Percentiles rank a stretch among this genome's conserved stretches.
Evolutionary conservation across 2,329 filamentous ascomycete species (phyloP).

Genomic region (Cladosporium sp.): DNA sequence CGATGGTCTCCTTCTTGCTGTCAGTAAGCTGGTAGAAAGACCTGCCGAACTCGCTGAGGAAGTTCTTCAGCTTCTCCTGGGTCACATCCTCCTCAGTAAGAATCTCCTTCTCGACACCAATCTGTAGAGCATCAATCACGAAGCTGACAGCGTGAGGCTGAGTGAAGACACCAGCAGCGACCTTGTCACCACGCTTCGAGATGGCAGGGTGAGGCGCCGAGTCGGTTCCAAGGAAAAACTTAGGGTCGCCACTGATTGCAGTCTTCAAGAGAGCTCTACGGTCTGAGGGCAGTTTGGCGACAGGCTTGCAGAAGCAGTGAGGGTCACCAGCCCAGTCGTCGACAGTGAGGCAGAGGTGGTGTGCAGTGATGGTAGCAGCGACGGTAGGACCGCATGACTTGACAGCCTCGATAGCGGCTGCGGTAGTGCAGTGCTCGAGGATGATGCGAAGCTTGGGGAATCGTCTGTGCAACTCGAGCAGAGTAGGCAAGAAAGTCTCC

Average conservation of each 20-base stretch:
- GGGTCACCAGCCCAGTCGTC: constrained; percentile 68
- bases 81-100: constrained; percentile 53
- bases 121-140: constrained; percentile 62
- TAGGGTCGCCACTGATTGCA: constrained; percentile 54
- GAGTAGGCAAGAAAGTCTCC: constrained; percentile 73
- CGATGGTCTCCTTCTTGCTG: constrained; percentile 48
- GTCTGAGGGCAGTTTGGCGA: constrained; percentile 61
- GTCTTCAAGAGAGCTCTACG: constrained; percentile 68
- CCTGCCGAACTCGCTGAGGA: constrained; percentile 55
- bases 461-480: constrained; percentile 65
- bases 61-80: constrained; percentile 52
- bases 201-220: constrained; percentile 63
- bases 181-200: constrained; percentile 56
- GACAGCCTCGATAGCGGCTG: constrained; percentile 74
- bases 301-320: constrained; percentile 76
- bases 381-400: constrained; percentile 72
- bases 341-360: constrained; percentile 76
- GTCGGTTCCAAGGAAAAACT: constrained; percentile 74
- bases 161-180: constrained; percentile 74
- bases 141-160: constrained; percentile 66
- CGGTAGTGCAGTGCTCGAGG: constrained; percentile 84
- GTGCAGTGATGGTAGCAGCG: constrained; percentile 76
- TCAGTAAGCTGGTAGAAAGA: constrained; percentile 53
- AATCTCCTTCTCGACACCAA: constrained; percentile 54
- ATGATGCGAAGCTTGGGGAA: constrained; percentile 68